A percentile compares a stretch with the other conserved stretches of the same genome.
phyloP scores from a whole-genome alignment of 2,329 filamentous ascomycete genomes.

The Byssoonygena ceratinophila region DNA sequence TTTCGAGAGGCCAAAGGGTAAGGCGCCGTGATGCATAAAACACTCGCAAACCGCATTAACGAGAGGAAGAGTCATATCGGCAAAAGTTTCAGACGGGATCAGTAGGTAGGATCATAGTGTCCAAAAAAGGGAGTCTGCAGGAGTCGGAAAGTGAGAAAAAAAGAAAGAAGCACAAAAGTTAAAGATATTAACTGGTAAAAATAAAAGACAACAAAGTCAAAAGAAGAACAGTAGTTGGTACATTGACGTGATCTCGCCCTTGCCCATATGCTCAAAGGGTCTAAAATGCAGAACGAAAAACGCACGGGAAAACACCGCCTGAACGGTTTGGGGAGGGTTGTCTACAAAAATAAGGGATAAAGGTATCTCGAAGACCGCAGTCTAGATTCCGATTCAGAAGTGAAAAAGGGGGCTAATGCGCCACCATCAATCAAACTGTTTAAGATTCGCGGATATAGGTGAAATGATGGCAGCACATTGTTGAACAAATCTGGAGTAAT shows the following conservation, averaged over 20 bases:
- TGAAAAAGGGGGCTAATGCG: neutral
- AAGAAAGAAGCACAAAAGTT: neutral
- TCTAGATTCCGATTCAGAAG: neutral
- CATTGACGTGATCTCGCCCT: too few species aligned
- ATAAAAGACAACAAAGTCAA: conserved; percentile 7
- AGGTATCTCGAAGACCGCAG: neutral
- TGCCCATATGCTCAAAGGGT: too few species aligned
- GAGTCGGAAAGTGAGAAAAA: neutral
- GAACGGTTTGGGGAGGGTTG: too few species aligned
- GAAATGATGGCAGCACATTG: neutral
- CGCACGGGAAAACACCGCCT: too few species aligned
- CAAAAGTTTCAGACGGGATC: too few species aligned
- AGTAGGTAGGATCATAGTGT: too few species aligned
- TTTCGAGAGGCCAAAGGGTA: too few species aligned
- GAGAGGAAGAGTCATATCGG: neutral
- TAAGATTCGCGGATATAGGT: neutral
- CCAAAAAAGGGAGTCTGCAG: neutral
- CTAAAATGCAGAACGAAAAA: too few species aligned
- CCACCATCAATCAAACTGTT: neutral
- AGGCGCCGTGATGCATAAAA: too few species aligned
- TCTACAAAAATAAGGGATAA: neutral
- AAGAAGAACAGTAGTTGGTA: neutral
- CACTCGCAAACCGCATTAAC: neutral
- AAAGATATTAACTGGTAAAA: neutral
- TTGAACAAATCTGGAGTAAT: neutral